Evolutionary conservation across 257 asterid genomes (phyloP).

Genomic region (Striga asiatica): DNA sequence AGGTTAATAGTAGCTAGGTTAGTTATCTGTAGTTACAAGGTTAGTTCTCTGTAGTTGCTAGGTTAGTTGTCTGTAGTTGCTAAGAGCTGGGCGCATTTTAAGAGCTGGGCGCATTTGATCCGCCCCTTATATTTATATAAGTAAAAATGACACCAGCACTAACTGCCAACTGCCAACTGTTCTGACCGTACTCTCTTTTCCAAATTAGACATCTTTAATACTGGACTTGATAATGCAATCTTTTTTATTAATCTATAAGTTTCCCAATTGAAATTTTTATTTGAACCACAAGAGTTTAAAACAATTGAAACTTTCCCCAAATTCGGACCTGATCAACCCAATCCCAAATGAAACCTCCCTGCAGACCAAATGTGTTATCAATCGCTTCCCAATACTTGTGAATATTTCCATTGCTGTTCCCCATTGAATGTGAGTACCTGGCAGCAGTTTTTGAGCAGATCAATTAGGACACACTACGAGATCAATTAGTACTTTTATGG

Average conservation of each 20-base stretch:
- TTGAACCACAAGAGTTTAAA: background rate
- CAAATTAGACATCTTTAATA: background rate
- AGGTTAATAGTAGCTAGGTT: no score
- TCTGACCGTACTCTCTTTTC: background rate
- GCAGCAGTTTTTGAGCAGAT: conserved; percentile 16
- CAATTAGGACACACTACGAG: conserved; percentile 7
- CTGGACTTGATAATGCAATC: background rate
- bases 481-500: no score
- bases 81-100: no score
- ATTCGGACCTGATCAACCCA: conserved; percentile 94
- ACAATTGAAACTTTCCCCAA: conserved; percentile 1
- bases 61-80: no score
- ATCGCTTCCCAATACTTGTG: conserved; percentile 95
- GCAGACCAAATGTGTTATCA: conserved; percentile 92
- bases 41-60: no score
- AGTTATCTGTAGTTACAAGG: no score
- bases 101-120: no score
- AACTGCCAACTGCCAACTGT: background rate
- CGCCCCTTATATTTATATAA: background rate
- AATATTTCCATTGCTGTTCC: conserved; percentile 95
- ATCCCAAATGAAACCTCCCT: conserved; percentile 99
- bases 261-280: background rate
- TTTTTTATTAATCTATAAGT: background rate
- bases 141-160: background rate
- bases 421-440: conserved; percentile 96